Base-by-base conservation (phyloP, 192 early-diverging fungal genomes). In the Coemansia sp. region DNA sequence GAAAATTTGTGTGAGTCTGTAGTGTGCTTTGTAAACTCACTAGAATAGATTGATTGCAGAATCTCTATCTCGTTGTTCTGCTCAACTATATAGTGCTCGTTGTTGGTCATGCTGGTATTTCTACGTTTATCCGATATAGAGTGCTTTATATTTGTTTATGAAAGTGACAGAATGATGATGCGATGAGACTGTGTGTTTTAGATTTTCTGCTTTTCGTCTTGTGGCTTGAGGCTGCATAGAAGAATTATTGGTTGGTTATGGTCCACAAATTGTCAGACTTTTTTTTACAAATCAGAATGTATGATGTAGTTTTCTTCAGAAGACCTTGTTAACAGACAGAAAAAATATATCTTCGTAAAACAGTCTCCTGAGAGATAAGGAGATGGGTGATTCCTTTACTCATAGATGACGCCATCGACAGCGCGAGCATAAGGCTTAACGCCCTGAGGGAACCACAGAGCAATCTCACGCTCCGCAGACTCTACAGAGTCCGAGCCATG, bases 401-500 rank as follows among this genome's bases (percentile, higher is more conserved):
- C 90, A 83, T 91, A 92, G 84, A 92, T 88, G 62, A 89, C 71
- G 47, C 66, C 53, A 56, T 92, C 86, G 50, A 85, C 74, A 58
- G 73, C 72, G 54, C 90, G 85, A 18, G 71, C 60, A 86, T 89
- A 90, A 32, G 71, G 31, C 60, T 75, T 70, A 24, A 91, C 77
- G 65, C 87, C 86, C 60, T 86, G 73, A 65, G 85, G 85, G 87
- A 93, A 93, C 92, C 92, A 91, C 76, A 94, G 78, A 41, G 73
- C 85, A 60, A 95, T 93, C 70, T 94, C 93, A 81, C 87, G 88
- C 85, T 96, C 87, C 49, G 94, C 94, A 64, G 82, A 83, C 83
- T 93, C 93, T 61, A 91, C 89, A 27, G 88, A 73, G 86, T 96
- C 94, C 50, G 90, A 92, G 60, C 94, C 94, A 83, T 96, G 94